Conservation (phyloP, 306 rosid genomes). For the Prinsepia uniflora region DNA sequence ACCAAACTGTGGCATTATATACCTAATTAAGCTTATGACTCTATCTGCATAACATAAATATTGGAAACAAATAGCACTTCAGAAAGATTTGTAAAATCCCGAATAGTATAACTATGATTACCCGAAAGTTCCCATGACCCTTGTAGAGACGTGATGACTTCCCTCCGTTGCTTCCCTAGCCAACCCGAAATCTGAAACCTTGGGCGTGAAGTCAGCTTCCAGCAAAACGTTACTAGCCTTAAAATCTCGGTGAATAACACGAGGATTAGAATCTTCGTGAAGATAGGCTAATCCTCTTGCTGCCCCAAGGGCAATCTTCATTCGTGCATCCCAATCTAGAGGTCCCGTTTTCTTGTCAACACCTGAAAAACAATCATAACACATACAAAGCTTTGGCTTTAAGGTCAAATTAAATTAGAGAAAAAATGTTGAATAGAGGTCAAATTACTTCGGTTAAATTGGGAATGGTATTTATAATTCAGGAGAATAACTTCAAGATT, state of each 20-base stretch:
- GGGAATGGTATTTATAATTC: constrained; percentile 2
- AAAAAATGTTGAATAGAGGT: too few relatives aligned
- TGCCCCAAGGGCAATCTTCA: constrained; percentile 91
- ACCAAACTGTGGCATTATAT: not conserved
- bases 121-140: constrained; percentile 99
- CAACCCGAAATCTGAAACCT: constrained; percentile 96
- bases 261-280: constrained; percentile 95
- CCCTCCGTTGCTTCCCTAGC: constrained; percentile 99
- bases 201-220: constrained; percentile 90
- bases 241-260: constrained; percentile 93
- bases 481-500: not conserved
- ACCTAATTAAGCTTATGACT: not conserved
- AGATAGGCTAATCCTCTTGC: constrained; percentile 98
- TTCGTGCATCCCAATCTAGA: constrained; percentile 91
- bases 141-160: constrained; percentile 73
- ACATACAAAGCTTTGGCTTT: too few relatives aligned
- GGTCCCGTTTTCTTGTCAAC: constrained; percentile 64
- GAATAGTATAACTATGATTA: constrained; percentile 25
- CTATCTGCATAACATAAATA: not conserved
- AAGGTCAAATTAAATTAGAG: not conserved
- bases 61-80: not conserved
- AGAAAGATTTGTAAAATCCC: constrained; percentile 8
- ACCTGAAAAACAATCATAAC: constrained; percentile 45
- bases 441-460: not conserved
- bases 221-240: constrained; percentile 87